phyloP scores from a whole-genome alignment of 2,329 filamentous ascomycete species.

The Penicillium verrucosum region DNA sequence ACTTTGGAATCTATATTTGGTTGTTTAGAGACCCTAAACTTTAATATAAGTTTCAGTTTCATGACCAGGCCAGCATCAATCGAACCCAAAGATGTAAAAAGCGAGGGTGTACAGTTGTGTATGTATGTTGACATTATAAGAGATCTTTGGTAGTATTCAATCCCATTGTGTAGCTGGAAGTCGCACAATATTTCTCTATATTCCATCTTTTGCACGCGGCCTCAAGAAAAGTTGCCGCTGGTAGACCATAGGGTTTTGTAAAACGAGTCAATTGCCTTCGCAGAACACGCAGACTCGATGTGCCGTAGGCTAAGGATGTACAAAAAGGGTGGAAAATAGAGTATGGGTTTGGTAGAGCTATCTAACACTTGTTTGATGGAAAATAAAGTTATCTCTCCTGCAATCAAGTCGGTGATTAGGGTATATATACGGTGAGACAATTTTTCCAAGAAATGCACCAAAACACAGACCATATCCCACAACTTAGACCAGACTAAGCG shows the following conservation, averaged over 20 bases:
- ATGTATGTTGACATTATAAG: background rate
- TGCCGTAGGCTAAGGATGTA: background rate
- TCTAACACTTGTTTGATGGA: background rate
- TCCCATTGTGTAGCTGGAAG: background rate
- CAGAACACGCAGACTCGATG: too few relatives aligned
- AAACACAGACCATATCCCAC: background rate
- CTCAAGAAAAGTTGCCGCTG: background rate
- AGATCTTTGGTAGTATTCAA: background rate
- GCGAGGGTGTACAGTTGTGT: too few relatives aligned
- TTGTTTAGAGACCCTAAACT: background rate
- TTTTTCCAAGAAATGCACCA: background rate
- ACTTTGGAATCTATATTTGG: background rate
- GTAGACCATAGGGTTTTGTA: background rate
- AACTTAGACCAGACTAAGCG: background rate
- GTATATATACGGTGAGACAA: background rate
- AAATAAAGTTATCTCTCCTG: background rate
- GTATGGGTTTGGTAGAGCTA: background rate
- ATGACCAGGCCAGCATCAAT: background rate
- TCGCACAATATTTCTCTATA: background rate
- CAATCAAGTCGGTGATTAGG: background rate
- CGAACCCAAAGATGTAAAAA: background rate
- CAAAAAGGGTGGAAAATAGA: background rate
- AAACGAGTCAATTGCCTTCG: background rate
- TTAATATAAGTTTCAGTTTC: background rate
- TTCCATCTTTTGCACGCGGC: background rate